Percentiles rank a stretch among this genome's conserved stretches.
phyloP scores from a whole-genome alignment of 441 rosid genomes.

The Theobroma grandiflorum region DNA sequence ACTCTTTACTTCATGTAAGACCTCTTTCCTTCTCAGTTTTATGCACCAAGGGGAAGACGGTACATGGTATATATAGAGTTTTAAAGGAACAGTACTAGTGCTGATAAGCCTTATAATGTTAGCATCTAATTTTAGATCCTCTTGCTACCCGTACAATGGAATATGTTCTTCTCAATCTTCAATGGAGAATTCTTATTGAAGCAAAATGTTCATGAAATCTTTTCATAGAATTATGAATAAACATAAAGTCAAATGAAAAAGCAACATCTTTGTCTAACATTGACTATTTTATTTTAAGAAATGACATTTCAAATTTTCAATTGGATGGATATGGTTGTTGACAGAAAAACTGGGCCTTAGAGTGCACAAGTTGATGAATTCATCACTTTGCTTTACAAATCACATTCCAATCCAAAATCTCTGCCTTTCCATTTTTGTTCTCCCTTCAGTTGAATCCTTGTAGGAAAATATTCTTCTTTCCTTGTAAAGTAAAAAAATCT shows the following conservation, averaged over 20 bases:
- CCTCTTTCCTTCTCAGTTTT: neutral
- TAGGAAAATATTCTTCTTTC: no score
- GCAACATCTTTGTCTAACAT: neutral
- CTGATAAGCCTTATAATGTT: neutral
- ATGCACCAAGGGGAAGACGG: neutral
- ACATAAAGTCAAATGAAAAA: neutral
- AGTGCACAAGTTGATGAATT: conserved; percentile 6
- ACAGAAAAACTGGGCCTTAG: neutral
- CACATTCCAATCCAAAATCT: conserved; percentile 3
- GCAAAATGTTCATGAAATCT: neutral
- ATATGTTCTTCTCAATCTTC: conserved; percentile 22
- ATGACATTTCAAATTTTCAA: neutral
- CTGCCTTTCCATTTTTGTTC: neutral
- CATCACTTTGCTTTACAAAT: neutral
- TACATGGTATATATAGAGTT: conserved; percentile 21
- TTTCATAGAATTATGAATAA: neutral
- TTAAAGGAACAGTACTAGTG: neutral
- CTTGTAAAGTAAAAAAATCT: no score
- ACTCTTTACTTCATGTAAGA: conserved; percentile 24
- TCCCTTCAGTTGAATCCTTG: neutral
- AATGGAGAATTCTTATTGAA: neutral
- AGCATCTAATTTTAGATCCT: neutral
- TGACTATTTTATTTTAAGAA: neutral
- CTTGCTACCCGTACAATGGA: neutral
- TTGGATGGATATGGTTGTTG: neutral